phyloP scores from a whole-genome alignment of 495 filamentous ascomycete genomes.

The Immersiella caudata region DNA sequence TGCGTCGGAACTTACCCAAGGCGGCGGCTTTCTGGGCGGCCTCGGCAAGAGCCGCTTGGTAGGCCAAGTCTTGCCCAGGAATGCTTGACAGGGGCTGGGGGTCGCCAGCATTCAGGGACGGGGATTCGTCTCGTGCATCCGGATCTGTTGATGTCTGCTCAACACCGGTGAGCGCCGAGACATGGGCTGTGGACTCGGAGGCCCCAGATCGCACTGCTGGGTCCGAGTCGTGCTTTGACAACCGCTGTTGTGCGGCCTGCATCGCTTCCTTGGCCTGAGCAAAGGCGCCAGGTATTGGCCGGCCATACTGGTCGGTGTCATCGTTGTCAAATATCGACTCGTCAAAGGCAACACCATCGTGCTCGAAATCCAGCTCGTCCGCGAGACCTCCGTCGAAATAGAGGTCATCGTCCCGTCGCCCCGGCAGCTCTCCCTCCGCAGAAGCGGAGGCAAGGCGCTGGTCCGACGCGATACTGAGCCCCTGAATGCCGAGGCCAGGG shows the following conservation, averaged over 20 bases:
- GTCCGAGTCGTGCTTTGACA: conserved; percentile 44
- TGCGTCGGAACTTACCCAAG: conserved; percentile 67
- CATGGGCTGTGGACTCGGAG: conserved; percentile 44
- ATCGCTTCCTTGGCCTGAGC: conserved; percentile 45
- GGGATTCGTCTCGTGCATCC: conserved; percentile 16
- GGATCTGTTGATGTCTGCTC: conserved; percentile 22
- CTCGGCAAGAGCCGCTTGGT: conserved; percentile 79
- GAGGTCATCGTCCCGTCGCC: conserved; percentile 65
- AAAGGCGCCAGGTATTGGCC: conserved; percentile 54
- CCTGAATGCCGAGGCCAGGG: conserved; percentile 43
- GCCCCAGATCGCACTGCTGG: conserved; percentile 45
- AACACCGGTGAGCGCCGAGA: conserved; percentile 39
- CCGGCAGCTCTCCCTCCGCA: conserved; percentile 24
- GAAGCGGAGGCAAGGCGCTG: conserved; percentile 24
- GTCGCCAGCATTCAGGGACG: conserved; percentile 19
- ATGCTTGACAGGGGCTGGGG: conserved; percentile 23
- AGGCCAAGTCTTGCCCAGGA: conserved; percentile 61
- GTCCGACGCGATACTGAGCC: background rate
- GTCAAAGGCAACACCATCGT: conserved; percentile 64
- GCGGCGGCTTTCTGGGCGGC: conserved; percentile 74
- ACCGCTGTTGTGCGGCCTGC: conserved; percentile 32
- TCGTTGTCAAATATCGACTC: conserved; percentile 79
- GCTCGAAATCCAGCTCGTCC: conserved; percentile 52
- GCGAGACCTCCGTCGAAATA: conserved; percentile 80
- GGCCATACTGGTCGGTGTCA: conserved; percentile 58